Evolutionary conservation across 2,329 filamentous ascomycete species (phyloP), one percentile per base, ranked within the genome.

Genomic region (Aspergillus transmontanensis): DNA sequence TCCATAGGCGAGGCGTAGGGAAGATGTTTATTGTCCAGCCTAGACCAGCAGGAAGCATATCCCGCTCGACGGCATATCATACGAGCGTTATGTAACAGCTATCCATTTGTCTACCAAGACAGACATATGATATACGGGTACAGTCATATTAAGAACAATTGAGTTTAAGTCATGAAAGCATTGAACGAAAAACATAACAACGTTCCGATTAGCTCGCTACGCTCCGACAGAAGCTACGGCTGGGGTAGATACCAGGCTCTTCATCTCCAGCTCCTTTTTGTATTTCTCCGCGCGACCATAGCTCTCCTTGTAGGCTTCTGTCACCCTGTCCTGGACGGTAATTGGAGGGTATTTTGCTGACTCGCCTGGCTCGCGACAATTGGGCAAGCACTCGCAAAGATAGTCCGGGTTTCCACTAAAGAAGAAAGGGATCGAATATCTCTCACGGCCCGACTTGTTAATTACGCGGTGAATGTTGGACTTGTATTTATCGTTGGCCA

Each of bases 391-490:
- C 61, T 77, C 68, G 54, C 81, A 78, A 9, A 79, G 62, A 61
- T 78, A 81, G 58, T 81, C 79, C 1, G 79, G 79, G 53, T 82
- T 81, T 1, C 79, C 78, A n/a, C 71, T 76, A 62, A 78, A 81
- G 66, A 81, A 81, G 60, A 81, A 79, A 0, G 78, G 78, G 57
- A 81, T 79, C 1, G 73, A 77, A 62, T 81, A 81, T 9, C 79
- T 68, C 63, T 81, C 78, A 10, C 64, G 50, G 0, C 75, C 76
- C 12, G 75, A 76, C 55, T 74, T 72, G 66, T 81, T 81, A 57
- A 82, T 81, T 0, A 81, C 79, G 0, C 79, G 75, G 62, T 81
- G 79, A 14, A 76, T 67, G 56, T 79, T 80, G 0, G 75, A 78
- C n/a, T 76, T 78, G 63, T 80, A 81, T 55, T 69, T 72, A 61